Evolutionary conservation across 257 asterid species (phyloP), one percentile per base, ranked within the genome.

Genomic region (Eustoma russellianum): DNA sequence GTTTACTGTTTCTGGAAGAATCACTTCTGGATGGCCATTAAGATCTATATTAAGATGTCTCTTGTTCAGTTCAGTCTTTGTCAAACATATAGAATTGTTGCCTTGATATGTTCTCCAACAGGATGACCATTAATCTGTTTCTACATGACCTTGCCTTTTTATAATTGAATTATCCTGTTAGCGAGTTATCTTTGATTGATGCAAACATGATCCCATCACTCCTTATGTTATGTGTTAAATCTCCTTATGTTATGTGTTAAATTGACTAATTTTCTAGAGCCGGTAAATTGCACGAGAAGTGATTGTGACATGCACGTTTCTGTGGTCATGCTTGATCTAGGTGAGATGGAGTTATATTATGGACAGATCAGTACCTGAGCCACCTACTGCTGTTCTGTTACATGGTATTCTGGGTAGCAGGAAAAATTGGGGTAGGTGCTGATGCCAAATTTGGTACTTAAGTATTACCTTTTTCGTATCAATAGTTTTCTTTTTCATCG

Each of bases 361-460:
- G 82, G 79, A 74, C 69, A 78, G 72, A 72, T 65, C 90, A 50
- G 75, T 71, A 16, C 94, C 97, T 55, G 75, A 82, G 77, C 97
- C 98, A 33, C 98, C 95, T 57, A 91, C 97, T 53, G 97, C 95
- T 63, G 85, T 91, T 70, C 94, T 91, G 69, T 65, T 91, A 78
- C 98, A 91, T 74, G 98, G 98, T 57, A 91, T 91, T 74, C 77
- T 91, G 33, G 98, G 98, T 53, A 65, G 95, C 90, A 80, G 98
- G 80, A 91, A 91, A 79, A 91, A 91, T 57, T 91, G 95, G 98
- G 97, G 96, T 87, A 60, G 35, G 73, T 46, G 43, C 43, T 38
- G 43, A 38, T 38, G 12, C 7, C 43, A 8, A 38, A 38, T 38
- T 38, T 38, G 12, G 10, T 38, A 7, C 7, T 11, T 38, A 2